phyloP scores from a whole-genome alignment of 345 rosid species.

The Eutrema japonicum region DNA sequence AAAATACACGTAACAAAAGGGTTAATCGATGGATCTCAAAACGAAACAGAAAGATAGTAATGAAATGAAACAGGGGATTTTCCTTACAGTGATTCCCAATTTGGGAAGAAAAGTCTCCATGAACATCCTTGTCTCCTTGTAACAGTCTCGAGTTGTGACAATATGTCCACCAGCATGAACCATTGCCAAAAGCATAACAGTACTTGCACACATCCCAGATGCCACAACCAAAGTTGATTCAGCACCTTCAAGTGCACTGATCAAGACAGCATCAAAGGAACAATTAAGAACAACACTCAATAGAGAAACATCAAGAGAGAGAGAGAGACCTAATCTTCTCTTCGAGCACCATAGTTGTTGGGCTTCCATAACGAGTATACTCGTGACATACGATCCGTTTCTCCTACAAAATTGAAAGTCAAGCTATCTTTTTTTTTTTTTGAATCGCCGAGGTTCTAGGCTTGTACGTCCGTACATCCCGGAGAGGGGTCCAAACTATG shows the following conservation, averaged over 20 bases:
- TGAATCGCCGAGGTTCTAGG: too few species aligned
- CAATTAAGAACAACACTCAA: conserved; percentile 1
- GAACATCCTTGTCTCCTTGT: conserved; percentile 78
- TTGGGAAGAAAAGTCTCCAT: conserved; percentile 82
- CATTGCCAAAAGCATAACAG: conserved; percentile 74
- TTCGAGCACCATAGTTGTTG: conserved; percentile 76
- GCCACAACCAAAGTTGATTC: conserved; percentile 87
- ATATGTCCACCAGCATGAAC: conserved; percentile 87
- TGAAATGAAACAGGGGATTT: neutral
- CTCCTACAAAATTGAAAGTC: conserved; percentile 53
- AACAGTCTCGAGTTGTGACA: conserved; percentile 87
- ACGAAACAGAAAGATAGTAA: neutral
- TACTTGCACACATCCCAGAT: conserved; percentile 94
- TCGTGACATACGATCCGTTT: conserved; percentile 70
- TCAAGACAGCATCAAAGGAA: neutral
- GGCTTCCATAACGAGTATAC: conserved; percentile 90
- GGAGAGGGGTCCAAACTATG: too few species aligned
- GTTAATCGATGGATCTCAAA: neutral
- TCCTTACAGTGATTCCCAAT: conserved; percentile 68
- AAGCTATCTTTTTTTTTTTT: too few species aligned
- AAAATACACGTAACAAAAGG: neutral
- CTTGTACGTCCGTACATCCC: too few species aligned
- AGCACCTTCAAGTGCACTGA: conserved; percentile 93
- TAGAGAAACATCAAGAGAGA: neutral
- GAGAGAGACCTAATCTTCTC: conserved; percentile 49